These are phyloP conservation scores for Orbilia blumenaviensis DNA, from an alignment of 2,329 filamentous ascomycete species.

Conservation along the genomic window DNA sequence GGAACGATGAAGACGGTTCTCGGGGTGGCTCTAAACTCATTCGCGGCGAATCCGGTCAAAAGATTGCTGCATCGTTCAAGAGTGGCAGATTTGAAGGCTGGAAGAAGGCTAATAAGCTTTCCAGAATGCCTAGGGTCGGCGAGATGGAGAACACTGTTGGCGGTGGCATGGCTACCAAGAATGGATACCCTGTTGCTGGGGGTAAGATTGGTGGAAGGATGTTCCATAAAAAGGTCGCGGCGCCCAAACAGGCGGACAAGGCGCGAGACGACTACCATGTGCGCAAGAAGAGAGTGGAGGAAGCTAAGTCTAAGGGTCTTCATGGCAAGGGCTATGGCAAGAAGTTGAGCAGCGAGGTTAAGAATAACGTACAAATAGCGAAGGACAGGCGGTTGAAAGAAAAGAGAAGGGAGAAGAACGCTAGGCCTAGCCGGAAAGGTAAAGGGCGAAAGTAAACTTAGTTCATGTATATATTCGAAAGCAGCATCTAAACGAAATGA, in stretches of 20 bases:
- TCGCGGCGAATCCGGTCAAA: conserved; percentile 88
- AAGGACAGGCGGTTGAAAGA: conserved; percentile 82
- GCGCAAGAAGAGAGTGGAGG: conserved; percentile 87
- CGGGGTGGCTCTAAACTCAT: conserved; percentile 74
- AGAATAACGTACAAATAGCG: conserved; percentile 81
- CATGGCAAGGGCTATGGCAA: conserved; percentile 75
- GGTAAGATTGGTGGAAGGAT: conserved; percentile 56
- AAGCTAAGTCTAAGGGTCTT: conserved; percentile 83
- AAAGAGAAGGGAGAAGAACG: conserved; percentile 84
- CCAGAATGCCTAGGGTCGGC: conserved; percentile 80
- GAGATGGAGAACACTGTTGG: conserved; percentile 72
- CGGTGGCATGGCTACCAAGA: conserved; percentile 58
- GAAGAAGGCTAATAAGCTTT: conserved; percentile 85
- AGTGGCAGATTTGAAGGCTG: conserved; percentile 92
- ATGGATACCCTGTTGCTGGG: conserved; percentile 70
- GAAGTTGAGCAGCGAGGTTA: conserved; percentile 78
- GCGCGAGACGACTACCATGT: conserved; percentile 88
- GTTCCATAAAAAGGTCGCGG: conserved; percentile 80
- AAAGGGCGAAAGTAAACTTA: conserved; percentile 50
- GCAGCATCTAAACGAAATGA: conserved; percentile 12
- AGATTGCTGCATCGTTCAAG: conserved; percentile 93
- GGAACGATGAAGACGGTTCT: conserved; percentile 94
- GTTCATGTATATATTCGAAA: conserved; percentile 31
- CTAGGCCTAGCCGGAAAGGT: conserved; percentile 71
- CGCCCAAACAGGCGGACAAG: conserved; percentile 93